Evolutionary conservation across 78 protist species (phyloP), one percentile per base, ranked within the genome.

Genomic region (Mastigamoeba balamuthi): DNA sequence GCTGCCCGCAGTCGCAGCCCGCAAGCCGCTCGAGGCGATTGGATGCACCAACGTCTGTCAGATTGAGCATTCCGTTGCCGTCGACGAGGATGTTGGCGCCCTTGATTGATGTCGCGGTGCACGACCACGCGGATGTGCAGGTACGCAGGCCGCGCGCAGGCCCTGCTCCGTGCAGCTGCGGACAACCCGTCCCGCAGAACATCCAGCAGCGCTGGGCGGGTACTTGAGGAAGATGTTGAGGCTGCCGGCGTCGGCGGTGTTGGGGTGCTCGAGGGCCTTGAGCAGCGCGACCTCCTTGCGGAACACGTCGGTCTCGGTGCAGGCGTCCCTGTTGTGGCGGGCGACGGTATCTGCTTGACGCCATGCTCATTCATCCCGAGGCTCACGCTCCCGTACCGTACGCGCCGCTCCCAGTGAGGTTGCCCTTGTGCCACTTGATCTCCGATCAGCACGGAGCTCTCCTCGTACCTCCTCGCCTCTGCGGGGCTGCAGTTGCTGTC

Each of bases 11-110:
- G 41, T 40, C 39, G 43, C 39, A 23, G 27, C 25, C 35, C 33
- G n/a, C 42, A n/a, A 69, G 44, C n/a, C n/a, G n/a, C n/a, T 69
- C 84, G 30, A 66, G 2, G 25, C 44, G 44, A 0, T 67, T 82
- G 6, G 87, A 80, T 1, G 75, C 63, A 1, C 93, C 93, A 44
- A 88, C 84, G 69, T 88, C 92, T 4, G 87, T 75, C 10, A 88
- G 66, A 10, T 88, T 88, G 29, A 82, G 82, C 43, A 44, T 52
- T 41, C 94, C 94, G 27, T 80, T 65, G 10, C 74, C 79, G 38
- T 76, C 88, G 37, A 90, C 83, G 33, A 90, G 73, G 35, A 90
- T 84, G 52, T 86, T 90, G 29, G 90, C 94, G 5, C 92, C n/a
- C n/a, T n/a, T n/a, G n/a, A n/a, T n/a, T n/a, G n/a, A n/a, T n/a